Evolutionary conservation across 768 basidiomycete genomes (phyloP), one percentile per base, ranked within the genome.

Genomic region (Lactarius vividus): DNA sequence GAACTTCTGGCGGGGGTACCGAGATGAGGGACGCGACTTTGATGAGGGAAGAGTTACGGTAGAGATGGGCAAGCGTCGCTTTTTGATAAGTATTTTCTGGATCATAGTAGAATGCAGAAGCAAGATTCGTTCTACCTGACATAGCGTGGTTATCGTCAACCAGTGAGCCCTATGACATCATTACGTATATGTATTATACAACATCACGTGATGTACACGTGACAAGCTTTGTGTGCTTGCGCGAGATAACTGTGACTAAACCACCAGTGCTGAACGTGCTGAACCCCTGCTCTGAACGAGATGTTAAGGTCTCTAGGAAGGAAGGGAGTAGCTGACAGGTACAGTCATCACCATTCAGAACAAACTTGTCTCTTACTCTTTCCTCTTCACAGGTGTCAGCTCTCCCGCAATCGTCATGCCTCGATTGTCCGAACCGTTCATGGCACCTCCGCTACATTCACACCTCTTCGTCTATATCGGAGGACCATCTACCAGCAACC

Each of bases 271-370:
- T 31, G 31, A 31, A 31, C 31, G 33, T 33, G 11, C 33, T 35
- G 42, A 42, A 44, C 42, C 42, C 20, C 20, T n/a, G 29, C 35
- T 63, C 62, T 52, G 49, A 63, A 18, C 23, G 33, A 49, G 26
- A 83, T 82, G 82, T 75, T 83, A 68, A 73, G 73, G 57, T 74
- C 75, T 65, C 67, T 78, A 23, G 73, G 73, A 70, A 76, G 73
- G 61, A 74, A 81, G 79, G 79, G 72, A 64, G 63, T 76, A 68
- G 69, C 75, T 72, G 76, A 77, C 63, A 77, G 80, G 81, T 74
- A 6, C 39, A n/a, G 75, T 74, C 49, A 2, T 46, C 33, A 13
- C 13, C 35, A 33, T 42, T 8, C 5, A 31, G 23, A 23, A 31
- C 20, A 10, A 33, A 3, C 13, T 11, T 29, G 0, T 33, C 11